A percentile compares a stretch with the other conserved stretches of the same genome.
Evolutionary conservation across 179 eudicot species (phyloP).

Genomic region (Drosera spatulata): DNA sequence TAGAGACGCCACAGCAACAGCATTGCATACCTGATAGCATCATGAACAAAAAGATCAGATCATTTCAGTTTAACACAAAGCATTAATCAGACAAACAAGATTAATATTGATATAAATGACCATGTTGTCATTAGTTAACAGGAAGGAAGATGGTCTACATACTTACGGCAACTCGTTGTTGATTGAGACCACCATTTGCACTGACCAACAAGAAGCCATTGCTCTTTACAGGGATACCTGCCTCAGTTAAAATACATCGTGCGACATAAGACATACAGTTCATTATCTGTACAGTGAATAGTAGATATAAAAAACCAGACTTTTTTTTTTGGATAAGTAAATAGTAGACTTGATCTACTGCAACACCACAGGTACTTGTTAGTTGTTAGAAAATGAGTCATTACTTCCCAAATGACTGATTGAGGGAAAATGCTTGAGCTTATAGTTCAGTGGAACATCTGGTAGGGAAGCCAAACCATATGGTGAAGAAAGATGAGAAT

Average conservation of each 20-base stretch:
- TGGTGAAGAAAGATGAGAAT: not conserved
- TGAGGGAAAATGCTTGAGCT: not conserved
- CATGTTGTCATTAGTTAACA: not conserved
- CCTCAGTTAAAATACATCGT: constrained; percentile 10
- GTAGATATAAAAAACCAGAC: not conserved
- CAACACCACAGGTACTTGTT: not conserved
- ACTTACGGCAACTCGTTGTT: constrained; percentile 94
- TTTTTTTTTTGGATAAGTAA: not conserved
- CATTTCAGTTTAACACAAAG: not conserved
- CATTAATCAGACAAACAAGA: not conserved
- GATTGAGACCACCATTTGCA: constrained; percentile 97
- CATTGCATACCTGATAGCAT: constrained; percentile 80
- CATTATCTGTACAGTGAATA: not conserved
- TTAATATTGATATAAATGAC: too few species aligned
- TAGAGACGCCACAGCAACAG: constrained; percentile 83
- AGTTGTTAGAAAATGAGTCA: too few species aligned
- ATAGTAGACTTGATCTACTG: not conserved
- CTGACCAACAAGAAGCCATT: constrained; percentile 72
- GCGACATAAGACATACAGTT: not conserved
- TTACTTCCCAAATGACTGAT: too few species aligned
- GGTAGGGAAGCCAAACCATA: not conserved
- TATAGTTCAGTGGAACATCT: not conserved
- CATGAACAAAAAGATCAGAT: not conserved
- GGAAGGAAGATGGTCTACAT: constrained; percentile 1
- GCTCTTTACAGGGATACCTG: constrained; percentile 40